Evolutionary conservation across 495 filamentous ascomycete genomes (phyloP).

Genomic region (Xylaria curta): DNA sequence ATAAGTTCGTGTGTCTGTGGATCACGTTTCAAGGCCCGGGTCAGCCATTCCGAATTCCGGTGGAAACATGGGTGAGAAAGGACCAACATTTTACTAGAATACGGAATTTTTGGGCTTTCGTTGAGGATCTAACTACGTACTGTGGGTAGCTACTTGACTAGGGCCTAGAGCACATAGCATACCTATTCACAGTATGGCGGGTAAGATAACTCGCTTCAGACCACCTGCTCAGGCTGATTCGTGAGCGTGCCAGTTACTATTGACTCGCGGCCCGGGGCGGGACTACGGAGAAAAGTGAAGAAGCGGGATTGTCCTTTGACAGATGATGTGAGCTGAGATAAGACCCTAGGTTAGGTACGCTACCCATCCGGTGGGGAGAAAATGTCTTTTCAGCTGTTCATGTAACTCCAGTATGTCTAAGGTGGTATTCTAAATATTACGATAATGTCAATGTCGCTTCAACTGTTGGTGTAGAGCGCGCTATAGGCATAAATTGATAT

Average conservation of each 20-base stretch:
- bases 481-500: neutral
- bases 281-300: neutral
- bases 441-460: neutral
- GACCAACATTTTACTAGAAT: neutral
- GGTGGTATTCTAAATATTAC: constrained; percentile 3
- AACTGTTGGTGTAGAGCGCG: neutral
- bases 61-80: constrained; percentile 14
- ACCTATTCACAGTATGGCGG: too few species aligned
- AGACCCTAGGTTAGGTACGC: neutral
- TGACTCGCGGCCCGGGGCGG: neutral
- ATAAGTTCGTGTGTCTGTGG: constrained; percentile 15
- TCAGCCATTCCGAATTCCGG: constrained; percentile 26
- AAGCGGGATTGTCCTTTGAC: constrained; percentile 15
- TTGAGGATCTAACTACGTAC: constrained; percentile 1
- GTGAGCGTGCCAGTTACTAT: neutral
- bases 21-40: constrained; percentile 19
- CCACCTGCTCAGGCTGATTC: too few species aligned
- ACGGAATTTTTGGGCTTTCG: neutral
- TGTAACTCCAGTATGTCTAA: neutral
- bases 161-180: neutral
- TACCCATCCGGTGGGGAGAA: neutral
- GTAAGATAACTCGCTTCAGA: too few species aligned
- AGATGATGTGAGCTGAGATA: constrained; percentile 30
- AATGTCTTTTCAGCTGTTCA: neutral
- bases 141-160: neutral